phyloP scores from a whole-genome alignment of 495 filamentous ascomycete species.

The Aspergillus sclerotiicarbonarius region DNA sequence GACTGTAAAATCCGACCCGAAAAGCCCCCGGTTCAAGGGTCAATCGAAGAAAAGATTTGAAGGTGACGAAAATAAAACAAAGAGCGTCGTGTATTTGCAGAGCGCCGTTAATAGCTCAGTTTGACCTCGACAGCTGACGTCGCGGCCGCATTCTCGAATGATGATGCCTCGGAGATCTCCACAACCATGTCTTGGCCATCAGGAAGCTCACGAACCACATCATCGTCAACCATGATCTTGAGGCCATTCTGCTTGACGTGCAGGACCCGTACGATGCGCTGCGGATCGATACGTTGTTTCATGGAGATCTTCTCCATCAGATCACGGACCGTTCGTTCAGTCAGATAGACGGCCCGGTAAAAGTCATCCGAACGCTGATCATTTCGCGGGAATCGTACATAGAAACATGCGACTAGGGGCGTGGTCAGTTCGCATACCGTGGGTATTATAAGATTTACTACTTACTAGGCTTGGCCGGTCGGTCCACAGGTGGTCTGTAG shows the following conservation, averaged over 20 bases:
- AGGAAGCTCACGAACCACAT: constrained; percentile 77
- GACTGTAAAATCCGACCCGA: not conserved
- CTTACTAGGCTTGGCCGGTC: constrained; percentile 64
- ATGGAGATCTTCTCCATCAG: constrained; percentile 66
- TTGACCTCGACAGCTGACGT: constrained; percentile 36
- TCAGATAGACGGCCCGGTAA: constrained; percentile 85
- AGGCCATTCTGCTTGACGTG: constrained; percentile 70
- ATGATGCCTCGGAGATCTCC: constrained; percentile 51
- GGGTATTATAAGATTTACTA: constrained; percentile 13
- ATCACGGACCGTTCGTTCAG: constrained; percentile 67
- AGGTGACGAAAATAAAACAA: not conserved
- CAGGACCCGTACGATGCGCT: constrained; percentile 64
- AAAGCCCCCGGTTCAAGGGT: not conserved
- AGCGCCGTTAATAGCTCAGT: constrained; percentile 32
- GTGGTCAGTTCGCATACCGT: not conserved
- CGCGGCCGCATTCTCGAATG: constrained; percentile 7
- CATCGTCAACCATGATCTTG: constrained; percentile 85
- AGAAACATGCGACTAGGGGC: constrained; percentile 76
- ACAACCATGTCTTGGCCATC: constrained; percentile 90
- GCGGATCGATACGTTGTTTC: constrained; percentile 76
- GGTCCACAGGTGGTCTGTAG: constrained; percentile 79
- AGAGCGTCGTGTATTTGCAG: not conserved
- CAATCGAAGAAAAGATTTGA: not conserved
- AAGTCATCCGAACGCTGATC: constrained; percentile 58
- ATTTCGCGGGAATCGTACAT: constrained; percentile 62